Base-by-base conservation (phyloP, 345 rosid genomes). In the Conringia planisiliqua region DNA sequence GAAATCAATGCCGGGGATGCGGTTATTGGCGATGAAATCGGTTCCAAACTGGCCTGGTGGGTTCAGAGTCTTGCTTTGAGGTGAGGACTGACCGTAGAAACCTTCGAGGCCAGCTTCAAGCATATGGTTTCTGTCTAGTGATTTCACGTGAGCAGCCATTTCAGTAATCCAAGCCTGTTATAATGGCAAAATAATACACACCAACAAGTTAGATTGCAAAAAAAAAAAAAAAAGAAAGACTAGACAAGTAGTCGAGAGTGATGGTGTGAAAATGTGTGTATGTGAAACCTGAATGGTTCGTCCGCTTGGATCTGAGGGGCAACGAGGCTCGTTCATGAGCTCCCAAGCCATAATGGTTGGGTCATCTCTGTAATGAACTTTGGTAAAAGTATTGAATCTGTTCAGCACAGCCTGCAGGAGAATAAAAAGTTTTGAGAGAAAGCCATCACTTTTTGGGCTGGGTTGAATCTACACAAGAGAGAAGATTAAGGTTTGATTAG, bases 281-380 rank as follows among this genome's bases (percentile, higher is more conserved):
- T n/a, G 54, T 18, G 54, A 82, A 78, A 89, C 98, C 97, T 90
- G 97, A 80, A 95, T 80, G 77, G 93, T 90, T 35, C 81, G 72
- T 67, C 97, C 99, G 8, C 88, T 77, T 4, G 90, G 86, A 84
- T 95, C 99, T 2, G 96, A 87, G 42, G 87, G 78, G 74, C 99
- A 92, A 78, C 97, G 89, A 39, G 97, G 97, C 78, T 95, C 99
- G 74, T 95, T 95, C 90, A 95, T 92, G 68, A 95, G 99, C 90
- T 95, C 99, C 99, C 97, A 90, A 26, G 96, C 97, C 97, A 95
- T 92, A 63, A 95, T 92, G n/a, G 97, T 89, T 30, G 97, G 80
- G 32, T 95, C 99, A 75, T 92, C 92, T 81, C 83, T 92, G 86
- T 89, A 95, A 40, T 70, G 85, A 75, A 95, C 81, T 78, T 95